Evolutionary conservation across 2,329 filamentous ascomycete species (phyloP).

Genomic region (Fusarium sp.): DNA sequence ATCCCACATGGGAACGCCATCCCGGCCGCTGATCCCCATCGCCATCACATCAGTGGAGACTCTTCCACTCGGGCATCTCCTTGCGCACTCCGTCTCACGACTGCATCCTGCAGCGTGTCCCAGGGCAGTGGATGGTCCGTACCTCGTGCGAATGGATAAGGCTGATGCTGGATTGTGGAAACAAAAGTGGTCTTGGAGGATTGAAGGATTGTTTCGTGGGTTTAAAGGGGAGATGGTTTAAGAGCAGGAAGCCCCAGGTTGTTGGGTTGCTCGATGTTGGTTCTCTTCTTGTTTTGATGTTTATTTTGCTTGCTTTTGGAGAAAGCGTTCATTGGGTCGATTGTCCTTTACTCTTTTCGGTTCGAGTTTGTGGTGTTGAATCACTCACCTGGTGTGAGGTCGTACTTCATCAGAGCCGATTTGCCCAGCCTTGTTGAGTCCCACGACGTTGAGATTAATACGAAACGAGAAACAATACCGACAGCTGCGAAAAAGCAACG

Average conservation of each 20-base stretch:
- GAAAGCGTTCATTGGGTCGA: background rate
- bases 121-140: constrained; percentile 21
- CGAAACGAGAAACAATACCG: background rate
- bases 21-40: background rate
- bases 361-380: background rate
- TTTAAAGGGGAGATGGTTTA: background rate
- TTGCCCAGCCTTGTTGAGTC: background rate
- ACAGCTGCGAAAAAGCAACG: background rate
- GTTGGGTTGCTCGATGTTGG: background rate
- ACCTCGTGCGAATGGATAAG: background rate
- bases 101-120: constrained; percentile 3
- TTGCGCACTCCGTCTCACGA: background rate
- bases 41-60: background rate
- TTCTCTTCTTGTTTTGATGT: background rate
- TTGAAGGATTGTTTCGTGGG: background rate
- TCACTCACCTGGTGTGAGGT: background rate
- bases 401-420: background rate
- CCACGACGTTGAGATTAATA: background rate
- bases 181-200: background rate
- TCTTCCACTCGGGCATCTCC: background rate
- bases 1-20: background rate
- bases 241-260: background rate
- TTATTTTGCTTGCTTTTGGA: background rate
- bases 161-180: background rate
- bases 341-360: background rate